A percentile compares a stretch with the other conserved stretches of the same genome.
phyloP scores from a whole-genome alignment of 768 basidiomycete genomes.

The Agaricus subrufescens region DNA sequence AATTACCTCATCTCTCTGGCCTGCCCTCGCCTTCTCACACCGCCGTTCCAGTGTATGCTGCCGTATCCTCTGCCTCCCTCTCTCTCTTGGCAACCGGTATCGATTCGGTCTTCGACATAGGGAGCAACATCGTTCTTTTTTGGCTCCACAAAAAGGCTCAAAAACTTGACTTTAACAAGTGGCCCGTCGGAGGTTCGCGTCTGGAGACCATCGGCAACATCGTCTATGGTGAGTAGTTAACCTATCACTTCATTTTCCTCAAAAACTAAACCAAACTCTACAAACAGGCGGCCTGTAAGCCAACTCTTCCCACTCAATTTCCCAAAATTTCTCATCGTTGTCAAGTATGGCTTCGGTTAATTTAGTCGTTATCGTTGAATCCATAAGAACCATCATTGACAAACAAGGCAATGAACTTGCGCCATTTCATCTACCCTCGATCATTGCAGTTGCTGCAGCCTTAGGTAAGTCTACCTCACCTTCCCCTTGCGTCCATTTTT shows the following conservation, averaged over 20 bases:
- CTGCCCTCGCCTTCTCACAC: not conserved
- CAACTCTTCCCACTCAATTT: not conserved
- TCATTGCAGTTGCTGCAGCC: conserved; percentile 80
- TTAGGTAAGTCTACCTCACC: conserved; percentile 45
- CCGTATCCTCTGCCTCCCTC: conserved; percentile 76
- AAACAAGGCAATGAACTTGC: conserved; percentile 49
- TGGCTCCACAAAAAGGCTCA: conserved; percentile 72
- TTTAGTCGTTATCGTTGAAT: conserved; percentile 86
- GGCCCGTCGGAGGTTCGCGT: conserved; percentile 90
- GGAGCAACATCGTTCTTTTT: conserved; percentile 78
- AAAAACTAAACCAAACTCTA: not conserved
- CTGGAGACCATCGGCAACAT: conserved; percentile 89
- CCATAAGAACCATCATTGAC: conserved; percentile 63
- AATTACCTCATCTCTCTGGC: conserved; percentile 13
- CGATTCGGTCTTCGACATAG: conserved; percentile 83
- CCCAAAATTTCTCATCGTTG: not conserved
- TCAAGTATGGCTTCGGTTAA: conserved; percentile 88
- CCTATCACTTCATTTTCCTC: conserved; percentile 24
- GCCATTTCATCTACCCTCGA: conserved; percentile 73
- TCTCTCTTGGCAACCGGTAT: conserved; percentile 88
- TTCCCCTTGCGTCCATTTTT: not conserved
- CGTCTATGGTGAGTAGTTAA: conserved; percentile 55
- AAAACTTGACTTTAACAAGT: conserved; percentile 73
- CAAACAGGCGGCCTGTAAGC: conserved; percentile 24
- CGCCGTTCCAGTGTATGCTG: conserved; percentile 73